phyloP scores from a whole-genome alignment of 495 filamentous ascomycete species.

The Articulospora tetracladia region DNA sequence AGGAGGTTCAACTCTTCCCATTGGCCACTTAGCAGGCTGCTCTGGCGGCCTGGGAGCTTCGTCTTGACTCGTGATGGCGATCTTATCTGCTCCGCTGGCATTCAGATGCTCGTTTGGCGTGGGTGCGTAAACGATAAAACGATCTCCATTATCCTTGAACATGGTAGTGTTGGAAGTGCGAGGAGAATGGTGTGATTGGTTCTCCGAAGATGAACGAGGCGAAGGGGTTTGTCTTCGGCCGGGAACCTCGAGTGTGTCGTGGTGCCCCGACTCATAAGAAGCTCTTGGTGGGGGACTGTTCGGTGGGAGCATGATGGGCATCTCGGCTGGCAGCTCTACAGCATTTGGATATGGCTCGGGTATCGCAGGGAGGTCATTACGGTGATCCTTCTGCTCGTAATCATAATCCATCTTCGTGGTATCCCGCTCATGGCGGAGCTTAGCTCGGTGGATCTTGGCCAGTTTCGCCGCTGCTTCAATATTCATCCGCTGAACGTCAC shows the following conservation, averaged over 20 bases:
- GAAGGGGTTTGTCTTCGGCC: conserved; percentile 28
- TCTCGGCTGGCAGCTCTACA: conserved; percentile 63
- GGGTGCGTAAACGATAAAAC: conserved; percentile 44
- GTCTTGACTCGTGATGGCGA: conserved; percentile 52
- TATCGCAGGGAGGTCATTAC: conserved; percentile 18
- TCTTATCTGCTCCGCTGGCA: conserved; percentile 54
- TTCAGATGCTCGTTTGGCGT: conserved; percentile 48
- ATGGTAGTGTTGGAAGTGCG: conserved; percentile 21
- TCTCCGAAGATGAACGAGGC: conserved; percentile 26
- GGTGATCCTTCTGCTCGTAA: neutral
- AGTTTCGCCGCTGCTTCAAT: conserved; percentile 74
- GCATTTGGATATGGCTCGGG: conserved; percentile 45
- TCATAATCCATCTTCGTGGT: neutral
- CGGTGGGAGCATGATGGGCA: conserved; percentile 28
- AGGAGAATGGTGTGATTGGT: conserved; percentile 11
- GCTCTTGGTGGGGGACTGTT: conserved; percentile 20
- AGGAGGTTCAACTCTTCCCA: conserved; percentile 57
- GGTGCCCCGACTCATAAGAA: conserved; percentile 26
- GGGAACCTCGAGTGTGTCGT: conserved; percentile 29
- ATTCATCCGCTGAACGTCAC: conserved; percentile 71
- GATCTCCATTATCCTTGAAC: conserved; percentile 34
- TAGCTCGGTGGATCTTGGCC: conserved; percentile 67
- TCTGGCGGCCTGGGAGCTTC: conserved; percentile 41
- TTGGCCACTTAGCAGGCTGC: conserved; percentile 17
- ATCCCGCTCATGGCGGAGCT: conserved; percentile 15